Evolutionary conservation across 2,329 filamentous ascomycete species (phyloP).

Genomic region (Microdochium nivale): DNA sequence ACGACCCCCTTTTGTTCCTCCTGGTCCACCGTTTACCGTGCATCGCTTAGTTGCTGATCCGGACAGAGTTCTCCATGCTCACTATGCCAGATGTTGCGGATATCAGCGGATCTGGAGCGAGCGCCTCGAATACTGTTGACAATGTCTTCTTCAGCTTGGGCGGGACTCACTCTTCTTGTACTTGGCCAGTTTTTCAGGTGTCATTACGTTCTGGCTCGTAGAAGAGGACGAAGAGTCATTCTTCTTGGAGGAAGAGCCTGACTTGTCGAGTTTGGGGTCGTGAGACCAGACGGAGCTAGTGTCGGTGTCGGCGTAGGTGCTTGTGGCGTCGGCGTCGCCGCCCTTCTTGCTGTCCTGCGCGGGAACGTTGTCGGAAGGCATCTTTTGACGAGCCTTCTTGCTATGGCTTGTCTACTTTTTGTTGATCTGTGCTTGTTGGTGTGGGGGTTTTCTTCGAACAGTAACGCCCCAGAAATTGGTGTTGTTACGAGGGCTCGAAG

Average conservation of each 20-base stretch:
- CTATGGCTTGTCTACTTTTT: too few relatives aligned
- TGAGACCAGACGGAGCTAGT: background rate
- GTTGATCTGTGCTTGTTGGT: too few relatives aligned
- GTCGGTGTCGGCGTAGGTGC: background rate
- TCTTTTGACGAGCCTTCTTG: background rate
- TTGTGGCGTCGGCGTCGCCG: background rate
- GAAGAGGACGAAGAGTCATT: background rate
- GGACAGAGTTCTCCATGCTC: background rate
- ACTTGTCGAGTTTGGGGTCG: background rate
- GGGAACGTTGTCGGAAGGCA: background rate
- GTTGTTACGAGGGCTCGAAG: too few relatives aligned
- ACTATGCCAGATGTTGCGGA: background rate
- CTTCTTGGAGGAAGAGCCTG: background rate
- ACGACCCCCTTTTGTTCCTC: too few relatives aligned
- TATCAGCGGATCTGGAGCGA: background rate
- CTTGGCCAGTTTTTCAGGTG: background rate
- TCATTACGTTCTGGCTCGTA: background rate
- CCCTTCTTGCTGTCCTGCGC: background rate
- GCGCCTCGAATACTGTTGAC: too few relatives aligned
- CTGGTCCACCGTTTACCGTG: too few relatives aligned
- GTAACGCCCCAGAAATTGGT: too few relatives aligned
- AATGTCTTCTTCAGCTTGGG: background rate
- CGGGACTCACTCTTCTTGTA: background rate
- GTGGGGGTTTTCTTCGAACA: too few relatives aligned
- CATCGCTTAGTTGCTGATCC: background rate